phyloP scores from a whole-genome alignment of 306 rosid species.

The Argentina anserina region DNA sequence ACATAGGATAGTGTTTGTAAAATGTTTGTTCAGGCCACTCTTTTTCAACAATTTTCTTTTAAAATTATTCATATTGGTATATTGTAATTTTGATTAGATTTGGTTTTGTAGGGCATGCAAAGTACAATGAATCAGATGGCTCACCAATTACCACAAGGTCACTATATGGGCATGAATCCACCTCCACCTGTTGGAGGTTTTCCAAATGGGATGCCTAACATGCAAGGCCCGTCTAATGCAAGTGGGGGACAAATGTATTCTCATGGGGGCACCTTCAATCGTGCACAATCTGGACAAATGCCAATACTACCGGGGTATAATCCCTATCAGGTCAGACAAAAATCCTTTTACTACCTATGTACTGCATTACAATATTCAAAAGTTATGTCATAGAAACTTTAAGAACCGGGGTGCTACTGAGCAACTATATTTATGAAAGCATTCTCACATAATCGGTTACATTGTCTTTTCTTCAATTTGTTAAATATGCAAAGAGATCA shows the following conservation, averaged over 20 bases:
- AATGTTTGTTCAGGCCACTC: neutral
- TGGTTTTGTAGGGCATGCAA: slow-evolving; percentile 71
- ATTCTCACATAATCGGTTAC: neutral
- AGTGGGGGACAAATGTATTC: slow-evolving; percentile 57
- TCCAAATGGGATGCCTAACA: slow-evolving; percentile 61
- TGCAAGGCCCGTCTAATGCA: slow-evolving; percentile 80
- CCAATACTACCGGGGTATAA: slow-evolving; percentile 88
- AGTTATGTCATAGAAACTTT: neutral
- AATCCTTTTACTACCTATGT: slow-evolving; percentile 15
- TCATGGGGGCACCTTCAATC: slow-evolving; percentile 73
- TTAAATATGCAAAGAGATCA: neutral
- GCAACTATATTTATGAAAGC: neutral
- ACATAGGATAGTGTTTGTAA: neutral
- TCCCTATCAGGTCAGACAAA: slow-evolving; percentile 75
- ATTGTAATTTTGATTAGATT: neutral
- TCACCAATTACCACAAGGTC: slow-evolving; percentile 74
- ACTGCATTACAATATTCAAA: neutral
- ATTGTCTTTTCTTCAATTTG: neutral
- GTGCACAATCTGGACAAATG: slow-evolving; percentile 88
- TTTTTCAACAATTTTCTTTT: neutral
- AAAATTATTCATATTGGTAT: neutral
- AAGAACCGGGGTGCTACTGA: neutral
- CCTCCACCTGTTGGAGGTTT: slow-evolving; percentile 65
- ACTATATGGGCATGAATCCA: slow-evolving; percentile 85
- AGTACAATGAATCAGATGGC: slow-evolving; percentile 85